A percentile compares a stretch with the other conserved stretches of the same genome.
These are phyloP conservation scores for Paradendryphiella salina DNA, from an alignment of 2,329 filamentous ascomycete genomes.

Conservation along the genomic window DNA sequence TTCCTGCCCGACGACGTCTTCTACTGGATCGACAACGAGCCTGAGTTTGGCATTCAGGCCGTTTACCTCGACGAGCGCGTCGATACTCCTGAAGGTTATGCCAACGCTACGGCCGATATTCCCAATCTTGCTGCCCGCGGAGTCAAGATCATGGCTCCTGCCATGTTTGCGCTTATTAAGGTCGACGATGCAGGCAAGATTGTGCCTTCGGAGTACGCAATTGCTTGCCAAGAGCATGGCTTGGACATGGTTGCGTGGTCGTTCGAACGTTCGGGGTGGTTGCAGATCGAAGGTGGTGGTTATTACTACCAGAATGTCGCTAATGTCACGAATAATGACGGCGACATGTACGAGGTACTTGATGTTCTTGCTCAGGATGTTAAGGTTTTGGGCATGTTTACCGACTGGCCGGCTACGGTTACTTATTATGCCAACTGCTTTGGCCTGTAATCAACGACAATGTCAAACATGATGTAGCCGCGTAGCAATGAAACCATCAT, in stretches of 20 bases:
- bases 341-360: conserved; percentile 66
- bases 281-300: conserved; percentile 54
- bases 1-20: conserved; percentile 67
- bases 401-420: conserved; percentile 69
- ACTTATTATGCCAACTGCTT: conserved; percentile 76
- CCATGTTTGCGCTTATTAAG: conserved; percentile 64
- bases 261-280: conserved; percentile 66
- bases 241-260: conserved; percentile 70
- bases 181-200: conserved; percentile 57
- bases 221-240: conserved; percentile 61
- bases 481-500: too few relatives aligned
- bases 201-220: conserved; percentile 66
- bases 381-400: conserved; percentile 64
- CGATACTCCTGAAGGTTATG: conserved; percentile 55
- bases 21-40: conserved; percentile 68
- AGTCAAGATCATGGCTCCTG: conserved; percentile 65
- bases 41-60: conserved; percentile 63
- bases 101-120: conserved; percentile 60
- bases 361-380: conserved; percentile 66
- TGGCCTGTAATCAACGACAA: too few relatives aligned
- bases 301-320: conserved; percentile 49
- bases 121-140: conserved; percentile 60
- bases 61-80: conserved; percentile 67
- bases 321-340: conserved; percentile 62
- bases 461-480: too few relatives aligned